Percentiles rank a stretch among this genome's conserved stretches.
Conservation (phyloP, 179 eudicot genomes). For the Kewa caespitosa region DNA sequence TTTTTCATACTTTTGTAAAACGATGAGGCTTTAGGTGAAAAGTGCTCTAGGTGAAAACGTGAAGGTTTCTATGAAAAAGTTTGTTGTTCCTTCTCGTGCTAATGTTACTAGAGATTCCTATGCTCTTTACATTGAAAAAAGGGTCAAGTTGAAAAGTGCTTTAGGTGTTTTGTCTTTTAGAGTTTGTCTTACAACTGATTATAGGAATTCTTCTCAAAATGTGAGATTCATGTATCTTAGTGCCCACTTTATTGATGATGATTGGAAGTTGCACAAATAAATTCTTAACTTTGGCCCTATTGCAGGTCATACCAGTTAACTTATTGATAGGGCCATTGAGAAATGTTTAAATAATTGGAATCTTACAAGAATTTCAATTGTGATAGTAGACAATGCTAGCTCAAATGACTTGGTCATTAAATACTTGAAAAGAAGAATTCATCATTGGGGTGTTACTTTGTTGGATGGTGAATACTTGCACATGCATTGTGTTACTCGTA, state of each 20-base stretch:
- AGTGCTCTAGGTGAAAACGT: too few relatives aligned
- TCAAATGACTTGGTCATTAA: constrained; percentile 25
- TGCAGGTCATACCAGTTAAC: constrained; percentile 20
- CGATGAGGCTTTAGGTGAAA: too few relatives aligned
- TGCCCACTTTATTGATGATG: constrained; percentile 25
- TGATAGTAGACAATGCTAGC: constrained; percentile 29
- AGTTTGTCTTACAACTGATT: constrained; percentile 21
- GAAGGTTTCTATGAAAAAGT: not conserved
- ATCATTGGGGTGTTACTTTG: not conserved
- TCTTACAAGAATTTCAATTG: constrained; percentile 4
- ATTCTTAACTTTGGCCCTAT: constrained; percentile 21
- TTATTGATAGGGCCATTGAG: constrained; percentile 17
- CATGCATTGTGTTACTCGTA: constrained; percentile 22
- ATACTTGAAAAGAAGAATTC: constrained; percentile 20
- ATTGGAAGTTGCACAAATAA: constrained; percentile 20
- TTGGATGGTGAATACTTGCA: constrained; percentile 15
- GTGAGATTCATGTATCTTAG: constrained; percentile 18
- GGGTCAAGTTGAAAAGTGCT: constrained; percentile 1
- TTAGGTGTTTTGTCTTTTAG: not conserved
- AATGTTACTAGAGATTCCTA: not conserved
- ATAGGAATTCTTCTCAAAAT: constrained; percentile 20
- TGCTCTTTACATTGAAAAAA: not conserved
- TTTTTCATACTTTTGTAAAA: too few relatives aligned
- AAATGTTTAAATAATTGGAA: constrained; percentile 24
- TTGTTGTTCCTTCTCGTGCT: constrained; percentile 4